Conservation (phyloP, 164 flowering plant species). For the Protea cynaroides region DNA sequence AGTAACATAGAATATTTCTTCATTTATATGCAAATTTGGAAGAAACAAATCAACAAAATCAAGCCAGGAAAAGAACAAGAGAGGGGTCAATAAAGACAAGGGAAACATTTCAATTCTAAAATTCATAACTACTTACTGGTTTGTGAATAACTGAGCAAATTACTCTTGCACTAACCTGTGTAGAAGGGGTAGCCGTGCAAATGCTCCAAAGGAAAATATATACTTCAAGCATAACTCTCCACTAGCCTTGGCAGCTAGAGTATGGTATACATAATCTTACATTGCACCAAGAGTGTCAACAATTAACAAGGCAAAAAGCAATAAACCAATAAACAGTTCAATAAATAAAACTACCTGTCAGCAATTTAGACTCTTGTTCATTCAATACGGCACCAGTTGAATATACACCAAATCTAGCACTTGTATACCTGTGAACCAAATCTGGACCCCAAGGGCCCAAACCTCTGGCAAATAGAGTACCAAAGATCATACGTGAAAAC, state of each 20-base stretch:
- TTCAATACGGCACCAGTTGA: constrained; percentile 43
- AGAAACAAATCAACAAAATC: too few relatives aligned
- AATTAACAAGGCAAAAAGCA: not conserved
- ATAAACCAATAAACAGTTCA: not conserved
- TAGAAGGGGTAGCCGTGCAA: constrained; percentile 75
- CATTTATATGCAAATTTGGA: too few relatives aligned
- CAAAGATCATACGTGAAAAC: constrained; percentile 3
- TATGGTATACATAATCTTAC: constrained; percentile 85
- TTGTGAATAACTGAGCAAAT: constrained; percentile 6
- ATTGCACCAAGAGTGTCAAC: constrained; percentile 12
- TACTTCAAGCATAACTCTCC: constrained; percentile 94
- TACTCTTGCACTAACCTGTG: constrained; percentile 48
- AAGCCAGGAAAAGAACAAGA: not conserved
- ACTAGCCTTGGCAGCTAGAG: constrained; percentile 89
- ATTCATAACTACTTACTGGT: not conserved
- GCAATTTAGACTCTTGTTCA: constrained; percentile 58
- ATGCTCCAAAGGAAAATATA: constrained; percentile 91
- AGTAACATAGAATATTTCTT: too few relatives aligned
- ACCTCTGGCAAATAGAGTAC: constrained; percentile 50
- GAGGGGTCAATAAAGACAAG: not conserved
- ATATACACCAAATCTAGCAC: constrained; percentile 54
- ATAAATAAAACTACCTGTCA: constrained; percentile 48
- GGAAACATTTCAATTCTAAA: too few relatives aligned
- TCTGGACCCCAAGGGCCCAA: constrained; percentile 93
- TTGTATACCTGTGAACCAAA: constrained; percentile 65